Conservation (phyloP, 1,139 yeast genomes). For the Taphrina communis region DNA sequence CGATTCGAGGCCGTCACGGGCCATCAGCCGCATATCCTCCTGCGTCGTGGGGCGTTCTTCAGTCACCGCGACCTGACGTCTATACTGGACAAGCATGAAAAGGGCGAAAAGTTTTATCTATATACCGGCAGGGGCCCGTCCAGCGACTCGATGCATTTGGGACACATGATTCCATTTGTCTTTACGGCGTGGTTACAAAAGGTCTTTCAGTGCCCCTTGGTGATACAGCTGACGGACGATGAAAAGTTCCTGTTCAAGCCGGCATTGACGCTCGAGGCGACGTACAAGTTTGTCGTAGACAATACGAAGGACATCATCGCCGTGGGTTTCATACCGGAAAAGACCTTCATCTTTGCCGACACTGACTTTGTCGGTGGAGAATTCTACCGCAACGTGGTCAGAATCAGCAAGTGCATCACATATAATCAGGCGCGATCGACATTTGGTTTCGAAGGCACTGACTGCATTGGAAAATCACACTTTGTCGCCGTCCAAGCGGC, state of each 20-base stretch:
- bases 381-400: constrained; percentile 90
- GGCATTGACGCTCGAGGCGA: constrained; percentile 85
- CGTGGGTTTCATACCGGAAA: constrained; percentile 91
- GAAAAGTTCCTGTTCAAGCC: constrained; percentile 96
- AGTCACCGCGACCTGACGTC: constrained; percentile 84
- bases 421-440: constrained; percentile 95
- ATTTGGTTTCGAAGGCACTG: constrained; percentile 91
- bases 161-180: constrained; percentile 93
- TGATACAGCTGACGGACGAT: constrained; percentile 94
- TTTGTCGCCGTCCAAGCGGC: constrained; percentile 97
- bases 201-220: constrained; percentile 95
- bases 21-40: constrained; percentile 86
- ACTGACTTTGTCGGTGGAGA: constrained; percentile 90
- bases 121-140: constrained; percentile 99
- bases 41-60: constrained; percentile 90
- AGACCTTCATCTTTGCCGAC: constrained; percentile 93
- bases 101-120: constrained; percentile 91
- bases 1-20: constrained; percentile 87
- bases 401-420: constrained; percentile 93
- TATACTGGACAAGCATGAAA: constrained; percentile 87
- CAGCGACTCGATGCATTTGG: constrained; percentile 92
- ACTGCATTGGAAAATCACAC: constrained; percentile 91
- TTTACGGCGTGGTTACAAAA: constrained; percentile 99
- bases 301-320: constrained; percentile 94
- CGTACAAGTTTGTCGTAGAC: constrained; percentile 73